Evolutionary conservation across 2,329 filamentous ascomycete genomes (phyloP).

Genomic region (Hyphodiscus sp.): DNA sequence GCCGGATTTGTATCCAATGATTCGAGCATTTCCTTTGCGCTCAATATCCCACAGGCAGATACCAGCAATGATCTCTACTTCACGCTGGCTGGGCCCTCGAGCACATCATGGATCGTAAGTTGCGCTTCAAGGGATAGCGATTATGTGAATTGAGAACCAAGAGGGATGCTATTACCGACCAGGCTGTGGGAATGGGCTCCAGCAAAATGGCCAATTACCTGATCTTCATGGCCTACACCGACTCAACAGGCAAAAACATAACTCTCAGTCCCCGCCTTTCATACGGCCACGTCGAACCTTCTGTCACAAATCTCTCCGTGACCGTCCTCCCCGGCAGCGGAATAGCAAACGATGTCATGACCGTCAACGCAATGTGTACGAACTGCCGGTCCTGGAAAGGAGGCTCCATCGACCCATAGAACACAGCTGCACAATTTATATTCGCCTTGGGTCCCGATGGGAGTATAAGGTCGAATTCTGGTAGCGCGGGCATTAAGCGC

Average conservation of each 20-base stretch:
- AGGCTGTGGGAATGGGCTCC: slow-evolving; percentile 47
- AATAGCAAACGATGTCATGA: slow-evolving; percentile 35
- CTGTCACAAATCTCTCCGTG: slow-evolving; percentile 37
- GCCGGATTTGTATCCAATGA: slow-evolving; percentile 40
- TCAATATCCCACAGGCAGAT: slow-evolving; percentile 42
- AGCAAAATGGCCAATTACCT: slow-evolving; percentile 45
- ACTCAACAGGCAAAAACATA: slow-evolving; percentile 40
- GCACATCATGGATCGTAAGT: slow-evolving; percentile 40
- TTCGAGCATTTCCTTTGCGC: slow-evolving; percentile 41
- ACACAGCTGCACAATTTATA: slow-evolving; percentile 42
- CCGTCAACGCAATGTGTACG: slow-evolving; percentile 45
- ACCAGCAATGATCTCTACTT: slow-evolving; percentile 45
- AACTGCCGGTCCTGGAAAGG: slow-evolving; percentile 46
- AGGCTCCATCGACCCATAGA: slow-evolving; percentile 45
- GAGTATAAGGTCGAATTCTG: slow-evolving; percentile 36
- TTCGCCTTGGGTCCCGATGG: slow-evolving; percentile 49
- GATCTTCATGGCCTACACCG: slow-evolving; percentile 49
- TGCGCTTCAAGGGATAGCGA: background rate
- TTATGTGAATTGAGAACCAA: background rate
- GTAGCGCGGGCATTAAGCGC: slow-evolving; percentile 40
- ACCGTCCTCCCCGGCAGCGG: slow-evolving; percentile 42
- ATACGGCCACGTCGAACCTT: slow-evolving; percentile 46
- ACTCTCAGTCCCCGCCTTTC: slow-evolving; percentile 50
- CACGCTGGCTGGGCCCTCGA: slow-evolving; percentile 41
- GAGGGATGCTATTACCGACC: background rate